A percentile compares a stretch with the other conserved stretches of the same genome.
These are phyloP conservation scores for Cicer yamashitae DNA, from an alignment of 306 rosid genomes.

Conservation along the genomic window DNA sequence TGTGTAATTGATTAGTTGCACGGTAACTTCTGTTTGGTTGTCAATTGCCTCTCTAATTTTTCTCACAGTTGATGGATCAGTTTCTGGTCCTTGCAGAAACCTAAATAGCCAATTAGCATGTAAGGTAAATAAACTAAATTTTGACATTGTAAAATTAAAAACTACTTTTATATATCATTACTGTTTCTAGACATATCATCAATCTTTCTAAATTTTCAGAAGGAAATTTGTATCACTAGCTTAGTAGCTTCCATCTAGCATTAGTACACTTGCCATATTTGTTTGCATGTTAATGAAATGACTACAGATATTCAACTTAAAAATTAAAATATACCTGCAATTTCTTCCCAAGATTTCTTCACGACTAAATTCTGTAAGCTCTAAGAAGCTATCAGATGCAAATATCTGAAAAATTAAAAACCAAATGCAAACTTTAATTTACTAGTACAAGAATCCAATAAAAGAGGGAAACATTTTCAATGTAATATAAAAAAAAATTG, in stretches of 20 bases:
- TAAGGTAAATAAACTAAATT: conserved; percentile 23
- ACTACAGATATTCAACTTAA: not conserved
- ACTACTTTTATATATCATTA: not conserved
- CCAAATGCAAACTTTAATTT: conserved; percentile 32
- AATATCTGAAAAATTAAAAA: conserved; percentile 67
- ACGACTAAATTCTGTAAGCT: conserved; percentile 93
- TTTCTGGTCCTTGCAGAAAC: conserved; percentile 97
- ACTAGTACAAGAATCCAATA: conserved; percentile 26
- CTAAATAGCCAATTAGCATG: conserved; percentile 53
- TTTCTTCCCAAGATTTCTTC: conserved; percentile 98
- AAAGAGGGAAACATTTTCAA: not conserved
- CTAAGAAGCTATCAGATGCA: conserved; percentile 98
- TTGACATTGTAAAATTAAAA: not conserved
- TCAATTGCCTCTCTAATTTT: conserved; percentile 92
- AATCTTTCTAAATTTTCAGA: not conserved
- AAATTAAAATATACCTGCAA: conserved; percentile 74
- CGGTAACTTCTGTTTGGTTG: conserved; percentile 90
- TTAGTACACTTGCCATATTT: conserved; percentile 4
- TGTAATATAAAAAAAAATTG: not conserved
- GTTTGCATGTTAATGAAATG: conserved; percentile 14
- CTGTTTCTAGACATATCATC: not conserved
- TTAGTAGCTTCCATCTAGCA: not conserved
- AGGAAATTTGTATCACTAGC: not conserved
- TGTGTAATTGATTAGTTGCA: conserved; percentile 91
- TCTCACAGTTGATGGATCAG: conserved; percentile 87